Conservation (phyloP, 805 yeast species). For the Sugiyamaella marilandica region DNA sequence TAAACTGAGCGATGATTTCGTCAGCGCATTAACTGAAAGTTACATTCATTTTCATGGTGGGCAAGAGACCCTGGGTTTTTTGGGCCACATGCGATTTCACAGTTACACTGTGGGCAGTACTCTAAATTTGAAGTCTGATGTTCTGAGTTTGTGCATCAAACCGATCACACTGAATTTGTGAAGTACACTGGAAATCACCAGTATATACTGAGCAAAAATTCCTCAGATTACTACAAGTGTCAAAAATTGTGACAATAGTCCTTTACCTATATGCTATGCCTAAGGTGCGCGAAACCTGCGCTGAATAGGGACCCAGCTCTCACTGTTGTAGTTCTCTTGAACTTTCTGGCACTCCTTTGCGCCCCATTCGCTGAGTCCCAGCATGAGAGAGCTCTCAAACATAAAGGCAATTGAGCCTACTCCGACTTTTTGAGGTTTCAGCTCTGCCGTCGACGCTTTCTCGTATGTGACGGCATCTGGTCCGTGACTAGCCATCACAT, state of each 20-base stretch:
- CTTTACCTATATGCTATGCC: neutral
- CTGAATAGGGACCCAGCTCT: slow-evolving; percentile 19
- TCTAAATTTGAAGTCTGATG: too few relatives aligned
- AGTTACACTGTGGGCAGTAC: too few relatives aligned
- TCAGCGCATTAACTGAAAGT: too few relatives aligned
- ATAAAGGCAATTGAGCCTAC: slow-evolving; percentile 29
- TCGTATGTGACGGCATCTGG: slow-evolving; percentile 27
- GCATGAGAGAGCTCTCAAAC: slow-evolving; percentile 26
- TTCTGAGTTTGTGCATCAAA: too few relatives aligned
- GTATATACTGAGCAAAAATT: neutral
- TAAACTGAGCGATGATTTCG: too few relatives aligned
- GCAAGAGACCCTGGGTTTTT: too few relatives aligned
- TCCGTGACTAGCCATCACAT: slow-evolving; percentile 30
- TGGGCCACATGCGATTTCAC: too few relatives aligned
- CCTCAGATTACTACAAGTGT: neutral
- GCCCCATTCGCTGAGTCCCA: slow-evolving; percentile 27
- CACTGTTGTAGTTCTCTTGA: slow-evolving; percentile 20
- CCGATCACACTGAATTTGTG: too few relatives aligned
- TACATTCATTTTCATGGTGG: too few relatives aligned
- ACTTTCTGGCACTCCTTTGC: slow-evolving; percentile 20
- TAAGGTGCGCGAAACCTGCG: slow-evolving; percentile 7
- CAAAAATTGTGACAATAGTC: neutral
- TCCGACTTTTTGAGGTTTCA: slow-evolving; percentile 24
- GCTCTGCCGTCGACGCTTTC: slow-evolving; percentile 22
- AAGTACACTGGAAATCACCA: neutral